Evolutionary conservation across 768 basidiomycete species (phyloP).

Genomic region (Amanita pseudoporphyria): DNA sequence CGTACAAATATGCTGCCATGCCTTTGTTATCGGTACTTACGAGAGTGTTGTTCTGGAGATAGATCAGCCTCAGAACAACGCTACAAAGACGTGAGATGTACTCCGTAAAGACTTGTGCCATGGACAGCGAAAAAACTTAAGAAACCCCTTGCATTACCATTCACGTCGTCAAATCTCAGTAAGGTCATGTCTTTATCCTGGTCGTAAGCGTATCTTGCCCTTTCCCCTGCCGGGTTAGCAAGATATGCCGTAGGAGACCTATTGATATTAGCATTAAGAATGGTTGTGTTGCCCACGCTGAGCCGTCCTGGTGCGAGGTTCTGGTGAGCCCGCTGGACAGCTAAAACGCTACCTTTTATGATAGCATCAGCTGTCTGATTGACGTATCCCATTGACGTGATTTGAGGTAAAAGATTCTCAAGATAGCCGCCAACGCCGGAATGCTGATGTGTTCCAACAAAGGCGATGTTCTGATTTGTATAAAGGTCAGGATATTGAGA

Average conservation of each 20-base stretch:
- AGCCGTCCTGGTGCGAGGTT: conserved; percentile 52
- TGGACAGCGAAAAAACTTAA: conserved; percentile 74
- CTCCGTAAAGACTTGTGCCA: conserved; percentile 73
- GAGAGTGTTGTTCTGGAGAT: conserved; percentile 64
- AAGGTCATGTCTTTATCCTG: conserved; percentile 70
- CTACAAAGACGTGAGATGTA: conserved; percentile 14
- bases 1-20: conserved; percentile 75
- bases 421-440: conserved; percentile 73
- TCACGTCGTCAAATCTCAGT: conserved; percentile 50
- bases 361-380: conserved; percentile 65
- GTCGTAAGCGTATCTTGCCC: conserved; percentile 56
- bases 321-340: conserved; percentile 58
- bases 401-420: conserved; percentile 68
- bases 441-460: conserved; percentile 70
- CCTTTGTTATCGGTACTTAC: conserved; percentile 80
- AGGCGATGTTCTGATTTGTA: conserved; percentile 60
- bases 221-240: conserved; percentile 64
- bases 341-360: conserved; percentile 55
- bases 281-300: conserved; percentile 57
- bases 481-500: conserved; percentile 54
- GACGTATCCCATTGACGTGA: conserved; percentile 69
- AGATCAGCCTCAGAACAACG: background rate
- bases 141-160: conserved; percentile 53
- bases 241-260: conserved; percentile 69
- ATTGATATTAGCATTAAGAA: conserved; percentile 62